phyloP scores from a whole-genome alignment of 495 filamentous ascomycete species.

The Thermothielavioides terrestris region DNA sequence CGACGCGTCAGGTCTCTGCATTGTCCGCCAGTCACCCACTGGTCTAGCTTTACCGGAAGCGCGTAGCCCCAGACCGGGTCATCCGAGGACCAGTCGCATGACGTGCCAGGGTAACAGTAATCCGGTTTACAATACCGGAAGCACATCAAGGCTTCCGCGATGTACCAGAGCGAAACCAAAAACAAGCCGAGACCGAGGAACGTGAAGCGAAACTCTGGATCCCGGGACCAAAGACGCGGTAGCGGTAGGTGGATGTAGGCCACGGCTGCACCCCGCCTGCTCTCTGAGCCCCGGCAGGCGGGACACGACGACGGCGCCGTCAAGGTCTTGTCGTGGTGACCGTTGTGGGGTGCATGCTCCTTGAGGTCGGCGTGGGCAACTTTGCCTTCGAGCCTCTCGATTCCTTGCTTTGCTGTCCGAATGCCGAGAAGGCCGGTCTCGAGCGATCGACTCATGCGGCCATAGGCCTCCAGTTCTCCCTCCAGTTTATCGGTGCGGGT shows the following conservation, averaged over 20 bases:
- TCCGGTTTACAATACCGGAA: slow-evolving; percentile 51
- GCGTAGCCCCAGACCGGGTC: slow-evolving; percentile 47
- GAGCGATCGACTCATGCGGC: slow-evolving; percentile 51
- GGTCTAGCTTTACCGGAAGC: slow-evolving; percentile 48
- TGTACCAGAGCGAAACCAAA: slow-evolving; percentile 45
- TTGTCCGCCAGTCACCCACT: slow-evolving; percentile 42
- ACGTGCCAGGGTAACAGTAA: slow-evolving; percentile 37
- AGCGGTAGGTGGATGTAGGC: slow-evolving; percentile 42
- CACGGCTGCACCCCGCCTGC: neutral
- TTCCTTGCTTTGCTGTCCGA: slow-evolving; percentile 55
- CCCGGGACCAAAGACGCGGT: slow-evolving; percentile 49
- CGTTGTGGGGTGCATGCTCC: slow-evolving; percentile 5
- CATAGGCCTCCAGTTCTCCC: slow-evolving; percentile 44
- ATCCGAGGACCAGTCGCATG: slow-evolving; percentile 39
- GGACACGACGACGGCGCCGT: neutral
- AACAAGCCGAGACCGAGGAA: slow-evolving; percentile 46
- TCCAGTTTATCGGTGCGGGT: slow-evolving; percentile 20
- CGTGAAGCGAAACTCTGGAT: slow-evolving; percentile 45
- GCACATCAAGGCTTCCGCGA: slow-evolving; percentile 53
- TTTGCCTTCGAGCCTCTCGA: slow-evolving; percentile 56
- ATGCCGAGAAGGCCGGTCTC: slow-evolving; percentile 54
- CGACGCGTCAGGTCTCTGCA: slow-evolving; percentile 24
- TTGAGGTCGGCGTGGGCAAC: slow-evolving; percentile 37
- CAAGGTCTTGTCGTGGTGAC: neutral
- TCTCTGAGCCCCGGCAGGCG: slow-evolving; percentile 4